Percentiles rank a stretch among this genome's conserved stretches.
Conservation (phyloP, 2,329 filamentous ascomycete species). For the Fusarium secorum region DNA sequence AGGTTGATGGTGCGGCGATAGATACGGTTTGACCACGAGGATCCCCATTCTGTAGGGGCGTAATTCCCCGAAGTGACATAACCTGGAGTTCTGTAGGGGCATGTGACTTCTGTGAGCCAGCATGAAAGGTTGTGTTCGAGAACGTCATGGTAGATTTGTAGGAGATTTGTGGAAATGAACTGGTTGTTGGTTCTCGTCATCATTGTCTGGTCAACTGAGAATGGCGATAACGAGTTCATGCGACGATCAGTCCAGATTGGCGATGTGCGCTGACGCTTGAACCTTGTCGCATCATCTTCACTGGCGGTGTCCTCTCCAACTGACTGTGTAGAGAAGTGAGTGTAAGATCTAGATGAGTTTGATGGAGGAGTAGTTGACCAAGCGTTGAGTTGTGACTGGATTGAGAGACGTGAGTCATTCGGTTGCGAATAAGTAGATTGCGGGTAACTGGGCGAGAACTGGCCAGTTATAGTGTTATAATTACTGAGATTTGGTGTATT, state of each 20-base stretch:
- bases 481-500: not conserved
- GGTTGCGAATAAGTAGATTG: not conserved
- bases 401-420: not conserved
- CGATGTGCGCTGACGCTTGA: constrained; percentile 29
- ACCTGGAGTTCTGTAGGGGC: constrained; percentile 33
- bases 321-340: not conserved
- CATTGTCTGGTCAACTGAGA: constrained; percentile 37
- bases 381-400: constrained; percentile 4
- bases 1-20: constrained; percentile 38
- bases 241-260: constrained; percentile 15
- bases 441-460: not conserved
- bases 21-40: constrained; percentile 38
- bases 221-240: constrained; percentile 28
- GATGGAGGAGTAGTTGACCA: not conserved
- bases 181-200: constrained; percentile 38
- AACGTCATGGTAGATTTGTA: constrained; percentile 40
- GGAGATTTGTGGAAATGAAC: constrained; percentile 35
- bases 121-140: constrained; percentile 39
- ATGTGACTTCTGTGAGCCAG: constrained; percentile 39
- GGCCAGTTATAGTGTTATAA: not conserved
- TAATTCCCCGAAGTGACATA: not conserved
- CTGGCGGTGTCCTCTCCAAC: not conserved
- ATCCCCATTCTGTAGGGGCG: constrained; percentile 34
- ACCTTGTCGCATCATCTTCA: not conserved
- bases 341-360: not conserved